phyloP scores from a whole-genome alignment of 179 eudicot genomes.

The Gypsophila paniculata region DNA sequence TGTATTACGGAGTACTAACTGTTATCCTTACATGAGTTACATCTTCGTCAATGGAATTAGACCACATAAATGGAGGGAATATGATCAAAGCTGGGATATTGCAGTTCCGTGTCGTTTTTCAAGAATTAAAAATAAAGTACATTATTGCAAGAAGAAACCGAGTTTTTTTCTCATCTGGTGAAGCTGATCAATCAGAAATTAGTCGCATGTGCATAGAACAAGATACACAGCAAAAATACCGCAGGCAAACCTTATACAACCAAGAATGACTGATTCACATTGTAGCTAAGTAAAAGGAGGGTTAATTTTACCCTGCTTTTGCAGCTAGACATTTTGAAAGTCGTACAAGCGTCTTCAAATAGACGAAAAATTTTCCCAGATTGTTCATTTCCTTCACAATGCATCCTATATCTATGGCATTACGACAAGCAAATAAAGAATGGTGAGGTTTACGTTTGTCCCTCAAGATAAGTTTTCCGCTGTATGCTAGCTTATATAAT shows the following conservation, averaged over 20 bases:
- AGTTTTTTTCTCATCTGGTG: not conserved
- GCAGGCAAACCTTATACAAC: conserved; percentile 10
- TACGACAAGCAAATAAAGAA: conserved; percentile 13
- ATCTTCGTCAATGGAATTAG: no score
- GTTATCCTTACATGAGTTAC: no score
- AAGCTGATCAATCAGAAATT: conserved; percentile 15
- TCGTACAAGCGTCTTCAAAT: conserved; percentile 17
- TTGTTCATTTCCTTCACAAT: not conserved
- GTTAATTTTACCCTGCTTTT: not conserved
- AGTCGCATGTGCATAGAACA: not conserved
- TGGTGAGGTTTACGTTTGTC: conserved; percentile 6
- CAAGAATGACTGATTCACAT: conserved; percentile 14
- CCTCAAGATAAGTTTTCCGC: conserved; percentile 9
- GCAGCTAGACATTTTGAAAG: conserved; percentile 16
- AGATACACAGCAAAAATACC: conserved; percentile 10
- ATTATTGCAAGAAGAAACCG: not conserved
- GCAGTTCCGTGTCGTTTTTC: no score
- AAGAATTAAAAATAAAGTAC: no score
- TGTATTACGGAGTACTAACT: no score
- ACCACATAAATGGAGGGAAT: no score
- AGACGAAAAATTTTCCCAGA: not conserved
- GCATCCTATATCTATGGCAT: conserved; percentile 11
- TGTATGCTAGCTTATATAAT: conserved; percentile 31
- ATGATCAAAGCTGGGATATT: no score
- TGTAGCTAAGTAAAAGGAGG: not conserved